These are phyloP conservation scores for Bipolaris gigantea DNA, from an alignment of 2,329 filamentous ascomycete genomes.

Conservation along the genomic window DNA sequence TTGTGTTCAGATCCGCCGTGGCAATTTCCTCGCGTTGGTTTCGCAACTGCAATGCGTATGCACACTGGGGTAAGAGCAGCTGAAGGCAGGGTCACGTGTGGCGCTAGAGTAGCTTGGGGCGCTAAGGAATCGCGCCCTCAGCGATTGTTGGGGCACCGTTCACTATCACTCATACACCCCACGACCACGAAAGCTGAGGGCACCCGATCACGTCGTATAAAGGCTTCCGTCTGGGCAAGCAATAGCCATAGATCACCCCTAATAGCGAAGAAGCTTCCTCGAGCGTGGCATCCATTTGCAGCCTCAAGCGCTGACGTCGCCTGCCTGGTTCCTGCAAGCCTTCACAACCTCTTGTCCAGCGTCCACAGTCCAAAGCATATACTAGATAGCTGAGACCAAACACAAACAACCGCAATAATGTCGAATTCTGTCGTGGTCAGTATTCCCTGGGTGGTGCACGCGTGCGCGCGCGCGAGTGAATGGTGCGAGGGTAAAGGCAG, in stretches of 20 bases:
- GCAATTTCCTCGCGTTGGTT: not conserved
- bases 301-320: slow-evolving; percentile 36
- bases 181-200: slow-evolving; percentile 37
- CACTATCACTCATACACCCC: slow-evolving; percentile 35
- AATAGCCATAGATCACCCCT: slow-evolving; percentile 26
- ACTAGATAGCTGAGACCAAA: slow-evolving; percentile 22
- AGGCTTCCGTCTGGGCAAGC: slow-evolving; percentile 25
- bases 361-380: slow-evolving; percentile 15
- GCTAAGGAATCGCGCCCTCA: slow-evolving; percentile 19
- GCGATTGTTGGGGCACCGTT: slow-evolving; percentile 13
- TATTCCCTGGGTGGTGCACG: slow-evolving; percentile 23
- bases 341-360: slow-evolving; percentile 20
- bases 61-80: not conserved
- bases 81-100: slow-evolving; percentile 6
- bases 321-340: slow-evolving; percentile 24
- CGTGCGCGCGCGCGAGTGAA: slow-evolving; percentile 17
- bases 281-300: slow-evolving; percentile 28
- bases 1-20: not conserved
- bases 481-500: slow-evolving; percentile 17
- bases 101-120: slow-evolving; percentile 12
- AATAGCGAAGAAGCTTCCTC: slow-evolving; percentile 29
- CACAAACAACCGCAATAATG: slow-evolving; percentile 31
- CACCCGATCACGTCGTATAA: slow-evolving; percentile 38
- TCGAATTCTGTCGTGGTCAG: slow-evolving; percentile 46
- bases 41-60: not conserved